These are phyloP conservation scores for Corymbia maculata DNA, from an alignment of 345 rosid species.

Conservation along the genomic window DNA sequence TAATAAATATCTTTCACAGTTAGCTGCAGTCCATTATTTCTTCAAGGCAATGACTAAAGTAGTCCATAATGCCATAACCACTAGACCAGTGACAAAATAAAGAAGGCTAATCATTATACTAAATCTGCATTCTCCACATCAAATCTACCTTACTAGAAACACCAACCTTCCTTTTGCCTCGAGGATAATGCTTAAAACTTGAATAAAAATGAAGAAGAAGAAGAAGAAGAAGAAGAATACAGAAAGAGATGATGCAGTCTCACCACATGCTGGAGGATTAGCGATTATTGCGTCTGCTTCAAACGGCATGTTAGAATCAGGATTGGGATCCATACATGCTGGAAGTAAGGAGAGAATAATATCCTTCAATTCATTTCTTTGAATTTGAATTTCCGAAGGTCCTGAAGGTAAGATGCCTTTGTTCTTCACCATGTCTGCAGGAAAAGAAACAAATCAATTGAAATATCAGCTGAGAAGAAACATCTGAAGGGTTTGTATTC, in stretches of 20 bases:
- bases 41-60: background rate
- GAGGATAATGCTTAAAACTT: background rate
- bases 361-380: slow-evolving; percentile 38
- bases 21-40: background rate
- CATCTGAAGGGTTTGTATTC: background rate
- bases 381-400: slow-evolving; percentile 41
- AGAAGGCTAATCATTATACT: background rate
- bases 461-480: background rate
- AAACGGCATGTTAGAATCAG: slow-evolving; percentile 20
- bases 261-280: slow-evolving; percentile 58
- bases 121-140: background rate
- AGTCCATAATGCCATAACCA: background rate
- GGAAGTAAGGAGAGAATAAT: slow-evolving; percentile 43
- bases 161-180: background rate
- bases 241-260: background rate
- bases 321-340: slow-evolving; percentile 37
- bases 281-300: slow-evolving; percentile 46
- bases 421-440: slow-evolving; percentile 57
- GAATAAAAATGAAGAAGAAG: background rate
- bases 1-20: background rate
- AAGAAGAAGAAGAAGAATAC: background rate
- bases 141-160: background rate
- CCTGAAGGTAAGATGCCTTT: slow-evolving; percentile 59
- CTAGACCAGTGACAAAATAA: background rate
- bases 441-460: background rate